Evolutionary conservation across 179 eudicot genomes (phyloP).

Genomic region (Actinidia chinensis): DNA sequence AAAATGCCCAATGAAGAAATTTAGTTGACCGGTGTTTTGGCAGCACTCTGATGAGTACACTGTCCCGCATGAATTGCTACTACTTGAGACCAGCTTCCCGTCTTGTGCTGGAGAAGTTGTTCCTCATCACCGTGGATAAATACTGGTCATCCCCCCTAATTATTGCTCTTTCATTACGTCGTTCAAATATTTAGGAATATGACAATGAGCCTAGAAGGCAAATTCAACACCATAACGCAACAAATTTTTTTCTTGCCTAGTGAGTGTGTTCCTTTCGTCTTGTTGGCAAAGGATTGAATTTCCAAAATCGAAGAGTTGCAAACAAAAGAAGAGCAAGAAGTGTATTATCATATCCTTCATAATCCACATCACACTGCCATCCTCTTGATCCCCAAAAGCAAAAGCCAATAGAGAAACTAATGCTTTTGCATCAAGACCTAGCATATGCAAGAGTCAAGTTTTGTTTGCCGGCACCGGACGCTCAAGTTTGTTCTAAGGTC

Average conservation of each 20-base stretch:
- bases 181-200: not conserved
- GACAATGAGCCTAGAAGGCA: too few species aligned
- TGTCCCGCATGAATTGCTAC: not conserved
- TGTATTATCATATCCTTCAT: not conserved
- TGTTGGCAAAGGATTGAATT: rapidly evolving
- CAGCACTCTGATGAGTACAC: too few species aligned
- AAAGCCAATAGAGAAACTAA: not conserved
- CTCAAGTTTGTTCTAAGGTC: not conserved
- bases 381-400: not conserved
- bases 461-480: not conserved
- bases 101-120: not conserved
- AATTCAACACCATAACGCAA: too few species aligned
- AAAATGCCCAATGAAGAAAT: too few species aligned
- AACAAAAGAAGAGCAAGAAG: not conserved
- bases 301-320: too few species aligned
- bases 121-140: too few species aligned
- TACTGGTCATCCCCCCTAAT: too few species aligned
- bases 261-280: not conserved
- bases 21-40: too few species aligned
- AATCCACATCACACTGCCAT: not conserved
- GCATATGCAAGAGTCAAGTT: not conserved
- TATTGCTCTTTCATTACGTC: not conserved
- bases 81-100: not conserved
- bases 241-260: not conserved
- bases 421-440: not conserved